Conservation (phyloP, 2,329 filamentous ascomycete genomes). For the Cryphonectria parasitica region DNA sequence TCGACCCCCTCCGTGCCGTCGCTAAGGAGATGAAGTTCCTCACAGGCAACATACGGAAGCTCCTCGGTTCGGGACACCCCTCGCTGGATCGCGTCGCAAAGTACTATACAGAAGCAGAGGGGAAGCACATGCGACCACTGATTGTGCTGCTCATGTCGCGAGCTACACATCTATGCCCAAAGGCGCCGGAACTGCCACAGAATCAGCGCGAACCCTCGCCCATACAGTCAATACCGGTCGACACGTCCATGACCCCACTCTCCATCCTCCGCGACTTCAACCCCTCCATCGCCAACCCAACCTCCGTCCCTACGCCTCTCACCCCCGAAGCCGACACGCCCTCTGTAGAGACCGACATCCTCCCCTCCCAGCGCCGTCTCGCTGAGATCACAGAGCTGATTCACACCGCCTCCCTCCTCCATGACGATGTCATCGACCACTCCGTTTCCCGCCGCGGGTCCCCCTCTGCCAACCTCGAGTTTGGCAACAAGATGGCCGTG, state of each 20-base stretch:
- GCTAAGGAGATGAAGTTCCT: slow-evolving; percentile 97
- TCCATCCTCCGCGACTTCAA: slow-evolving; percentile 78
- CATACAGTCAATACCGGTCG: slow-evolving; percentile 42
- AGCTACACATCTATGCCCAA: slow-evolving; percentile 80
- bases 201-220: slow-evolving; percentile 49
- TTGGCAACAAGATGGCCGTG: slow-evolving; percentile 99
- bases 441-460: slow-evolving; percentile 81
- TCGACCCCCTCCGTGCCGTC: slow-evolving; percentile 87
- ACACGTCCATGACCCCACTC: slow-evolving; percentile 58
- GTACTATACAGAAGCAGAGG: slow-evolving; percentile 96
- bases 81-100: slow-evolving; percentile 94
- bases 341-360: slow-evolving; percentile 65
- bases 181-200: slow-evolving; percentile 48
- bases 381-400: slow-evolving; percentile 98
- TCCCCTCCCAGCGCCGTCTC: slow-evolving; percentile 89
- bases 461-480: slow-evolving; percentile 89
- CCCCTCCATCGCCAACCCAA: slow-evolving; percentile 65
- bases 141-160: slow-evolving; percentile 96
- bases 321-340: slow-evolving; percentile 45
- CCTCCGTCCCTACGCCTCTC: slow-evolving; percentile 46
- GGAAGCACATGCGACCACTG: slow-evolving; percentile 93
- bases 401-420: slow-evolving; percentile 92
- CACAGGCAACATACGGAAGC: slow-evolving; percentile 88
- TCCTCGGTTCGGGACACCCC: slow-evolving; percentile 93
- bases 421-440: slow-evolving; percentile 98